Percentiles rank a stretch among this genome's conserved stretches.
Conservation (phyloP, 2,329 filamentous ascomycete genomes). For the Colletotrichum eremochloae region DNA sequence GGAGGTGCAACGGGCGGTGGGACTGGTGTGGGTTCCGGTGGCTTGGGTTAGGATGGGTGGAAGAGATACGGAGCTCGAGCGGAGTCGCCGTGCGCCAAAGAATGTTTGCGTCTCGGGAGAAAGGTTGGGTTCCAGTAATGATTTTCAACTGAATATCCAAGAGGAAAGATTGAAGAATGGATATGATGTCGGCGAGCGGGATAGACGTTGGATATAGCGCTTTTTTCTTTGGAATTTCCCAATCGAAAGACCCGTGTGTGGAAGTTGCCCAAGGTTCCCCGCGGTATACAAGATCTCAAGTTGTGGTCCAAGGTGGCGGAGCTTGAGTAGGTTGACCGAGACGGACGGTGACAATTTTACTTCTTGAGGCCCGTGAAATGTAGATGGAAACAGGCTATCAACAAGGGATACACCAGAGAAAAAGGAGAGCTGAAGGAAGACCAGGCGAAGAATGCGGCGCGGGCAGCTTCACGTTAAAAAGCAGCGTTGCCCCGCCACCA, state of each 20-base stretch:
- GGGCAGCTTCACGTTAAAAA: constrained; percentile 51
- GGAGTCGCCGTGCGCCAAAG: constrained; percentile 29
- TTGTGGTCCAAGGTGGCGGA: constrained; percentile 5
- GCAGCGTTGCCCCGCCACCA: constrained; percentile 64
- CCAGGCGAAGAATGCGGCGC: constrained; percentile 29
- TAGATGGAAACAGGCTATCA: not conserved
- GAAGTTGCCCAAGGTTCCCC: not conserved
- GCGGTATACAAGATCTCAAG: constrained; percentile 7
- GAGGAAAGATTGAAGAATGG: not conserved
- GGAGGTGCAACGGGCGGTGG: not conserved
- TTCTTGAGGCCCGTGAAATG: not conserved
- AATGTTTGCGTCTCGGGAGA: constrained; percentile 23
- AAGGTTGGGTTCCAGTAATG: not conserved
- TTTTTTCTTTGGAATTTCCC: constrained; percentile 1
- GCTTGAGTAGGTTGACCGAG: not conserved
- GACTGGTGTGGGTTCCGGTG: not conserved
- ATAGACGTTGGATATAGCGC: not conserved
- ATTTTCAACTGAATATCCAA: not conserved
- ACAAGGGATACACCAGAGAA: constrained; percentile 7
- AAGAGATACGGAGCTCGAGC: not conserved
- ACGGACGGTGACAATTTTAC: not conserved
- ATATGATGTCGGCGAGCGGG: not conserved
- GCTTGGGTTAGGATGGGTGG: not conserved
- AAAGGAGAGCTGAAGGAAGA: constrained; percentile 10
- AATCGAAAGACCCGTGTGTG: not conserved